Conservation (phyloP, 2,329 filamentous ascomycete genomes). For the Tolypocladium amazonense region DNA sequence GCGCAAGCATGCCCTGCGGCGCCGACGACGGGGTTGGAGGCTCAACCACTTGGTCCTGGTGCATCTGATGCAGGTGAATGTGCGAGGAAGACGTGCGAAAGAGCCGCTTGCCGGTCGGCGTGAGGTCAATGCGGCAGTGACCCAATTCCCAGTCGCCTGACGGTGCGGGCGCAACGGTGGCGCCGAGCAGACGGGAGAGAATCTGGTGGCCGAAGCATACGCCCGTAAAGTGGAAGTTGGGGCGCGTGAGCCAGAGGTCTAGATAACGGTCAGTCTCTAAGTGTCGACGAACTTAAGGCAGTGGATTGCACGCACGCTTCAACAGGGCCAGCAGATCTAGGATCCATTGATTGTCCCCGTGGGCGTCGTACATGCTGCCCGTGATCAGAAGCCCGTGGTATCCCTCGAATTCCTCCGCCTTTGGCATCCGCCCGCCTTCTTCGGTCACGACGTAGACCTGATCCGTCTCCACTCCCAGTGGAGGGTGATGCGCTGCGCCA, state of each 20-base stretch:
- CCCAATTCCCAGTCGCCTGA: background rate
- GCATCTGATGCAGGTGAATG: constrained; percentile 55
- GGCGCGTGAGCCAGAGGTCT: background rate
- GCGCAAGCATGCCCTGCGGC: background rate
- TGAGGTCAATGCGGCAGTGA: background rate
- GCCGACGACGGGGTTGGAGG: background rate
- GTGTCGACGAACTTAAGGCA: background rate
- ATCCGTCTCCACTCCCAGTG: constrained; percentile 41
- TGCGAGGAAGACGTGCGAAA: constrained; percentile 36
- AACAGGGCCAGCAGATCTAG: constrained; percentile 52
- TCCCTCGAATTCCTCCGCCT: constrained; percentile 40
- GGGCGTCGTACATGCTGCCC: constrained; percentile 59
- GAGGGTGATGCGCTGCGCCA: constrained; percentile 40
- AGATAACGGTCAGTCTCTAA: background rate
- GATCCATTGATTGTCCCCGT: constrained; percentile 64
- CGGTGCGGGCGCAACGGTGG: background rate
- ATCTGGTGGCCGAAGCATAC: background rate
- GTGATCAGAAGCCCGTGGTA: constrained; percentile 67
- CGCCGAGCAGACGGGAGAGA: background rate
- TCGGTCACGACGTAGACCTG: constrained; percentile 44
- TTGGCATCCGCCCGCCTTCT: constrained; percentile 34
- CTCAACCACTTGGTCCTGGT: constrained; percentile 29
- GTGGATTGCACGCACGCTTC: constrained; percentile 18
- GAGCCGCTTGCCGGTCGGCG: background rate
- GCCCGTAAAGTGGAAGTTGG: background rate